Evolutionary conservation across 768 basidiomycete genomes (phyloP).

Genomic region (Ramaria sp.): DNA sequence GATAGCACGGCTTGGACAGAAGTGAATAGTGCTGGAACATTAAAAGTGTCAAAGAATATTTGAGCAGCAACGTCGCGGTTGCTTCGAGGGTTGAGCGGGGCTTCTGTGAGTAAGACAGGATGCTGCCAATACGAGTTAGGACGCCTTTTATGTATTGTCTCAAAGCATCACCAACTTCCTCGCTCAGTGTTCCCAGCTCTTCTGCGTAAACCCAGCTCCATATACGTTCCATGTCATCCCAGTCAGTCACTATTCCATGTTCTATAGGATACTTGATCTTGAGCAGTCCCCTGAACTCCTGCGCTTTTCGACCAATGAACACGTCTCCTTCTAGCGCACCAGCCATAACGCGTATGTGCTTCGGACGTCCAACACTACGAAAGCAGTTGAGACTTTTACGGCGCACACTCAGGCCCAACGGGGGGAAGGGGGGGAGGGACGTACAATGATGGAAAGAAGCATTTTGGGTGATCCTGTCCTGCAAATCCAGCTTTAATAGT

Average conservation of each 20-base stretch:
- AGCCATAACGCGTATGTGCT: conserved; percentile 96
- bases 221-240: conserved; percentile 99
- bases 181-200: conserved; percentile 88
- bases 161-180: conserved; percentile 56
- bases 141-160: not conserved
- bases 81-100: conserved; percentile 90
- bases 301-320: conserved; percentile 91
- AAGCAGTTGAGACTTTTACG: conserved; percentile 16
- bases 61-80: conserved; percentile 96
- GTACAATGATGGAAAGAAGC: conserved; percentile 98
- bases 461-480: conserved; percentile 97
- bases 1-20: conserved; percentile 96
- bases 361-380: conserved; percentile 84
- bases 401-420: conserved; percentile 8
- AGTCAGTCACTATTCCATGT: conserved; percentile 97
- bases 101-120: conserved; percentile 94
- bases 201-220: conserved; percentile 98
- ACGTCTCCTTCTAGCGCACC: conserved; percentile 93
- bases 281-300: conserved; percentile 89
- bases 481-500: conserved; percentile 99
- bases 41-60: conserved; percentile 99
- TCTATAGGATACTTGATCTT: conserved; percentile 99
- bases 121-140: conserved; percentile 44
- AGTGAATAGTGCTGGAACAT: conserved; percentile 93
- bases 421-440: no score